Evolutionary conservation across 257 asterid genomes (phyloP).

Genomic region (Solanum pimpinellifolium): DNA sequence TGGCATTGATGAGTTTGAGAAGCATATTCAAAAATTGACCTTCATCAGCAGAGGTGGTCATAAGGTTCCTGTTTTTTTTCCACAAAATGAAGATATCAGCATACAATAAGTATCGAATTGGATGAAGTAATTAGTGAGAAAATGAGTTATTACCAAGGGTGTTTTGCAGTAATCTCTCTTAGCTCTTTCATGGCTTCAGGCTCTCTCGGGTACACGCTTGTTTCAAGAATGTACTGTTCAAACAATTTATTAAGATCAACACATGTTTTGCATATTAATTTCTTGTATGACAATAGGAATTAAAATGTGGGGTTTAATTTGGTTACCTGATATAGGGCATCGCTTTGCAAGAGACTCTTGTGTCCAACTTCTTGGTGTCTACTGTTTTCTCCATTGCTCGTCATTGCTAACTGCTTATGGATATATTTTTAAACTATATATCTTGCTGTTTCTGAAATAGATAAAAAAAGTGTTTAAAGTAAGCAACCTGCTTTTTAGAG

Average conservation of each 20-base stretch:
- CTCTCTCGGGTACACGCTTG: conserved; percentile 42
- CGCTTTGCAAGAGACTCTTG: conserved; percentile 5
- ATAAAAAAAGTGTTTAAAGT: background rate
- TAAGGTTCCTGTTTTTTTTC: conserved; percentile 28
- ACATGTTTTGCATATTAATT: background rate
- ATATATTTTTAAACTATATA: background rate
- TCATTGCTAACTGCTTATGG: background rate
- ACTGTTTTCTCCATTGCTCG: background rate
- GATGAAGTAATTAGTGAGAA: background rate
- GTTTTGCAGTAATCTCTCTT: conserved; percentile 16
- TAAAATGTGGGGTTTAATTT: background rate
- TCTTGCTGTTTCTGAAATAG: background rate
- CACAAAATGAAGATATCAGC: background rate
- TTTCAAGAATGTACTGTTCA: conserved; percentile 34
- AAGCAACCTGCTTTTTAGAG: background rate
- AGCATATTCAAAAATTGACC: conserved; percentile 44
- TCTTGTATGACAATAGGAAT: background rate
- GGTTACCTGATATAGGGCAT: conserved; percentile 9
- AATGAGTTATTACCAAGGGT: background rate
- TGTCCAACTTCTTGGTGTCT: conserved; percentile 14
- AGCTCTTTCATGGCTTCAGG: conserved; percentile 33
- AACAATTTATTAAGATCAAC: background rate
- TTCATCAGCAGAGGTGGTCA: conserved; percentile 55
- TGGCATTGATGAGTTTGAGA: conserved; percentile 44
- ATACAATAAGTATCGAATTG: background rate